Base-by-base conservation (phyloP, 192 early-diverging fungal genomes). In the Podila clonocystis region DNA sequence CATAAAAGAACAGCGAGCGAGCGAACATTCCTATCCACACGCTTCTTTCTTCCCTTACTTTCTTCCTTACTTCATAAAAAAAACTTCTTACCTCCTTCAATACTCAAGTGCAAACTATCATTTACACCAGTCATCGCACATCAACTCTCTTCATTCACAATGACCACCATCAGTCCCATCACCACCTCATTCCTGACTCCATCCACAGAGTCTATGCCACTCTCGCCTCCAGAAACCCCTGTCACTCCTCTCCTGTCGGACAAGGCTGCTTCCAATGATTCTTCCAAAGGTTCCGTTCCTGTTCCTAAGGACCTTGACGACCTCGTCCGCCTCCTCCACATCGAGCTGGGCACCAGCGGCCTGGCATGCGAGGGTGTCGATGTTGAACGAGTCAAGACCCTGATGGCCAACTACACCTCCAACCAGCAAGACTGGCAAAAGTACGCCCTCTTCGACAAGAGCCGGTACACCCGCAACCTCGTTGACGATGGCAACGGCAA, bases 401-500 rank as follows among this genome's bases (percentile, higher is more conserved):
- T 95, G 33, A 94, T 97, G 93, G 90, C 85, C 31, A 64, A 69
- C 24, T 95, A 95, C 76, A 82, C 68, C 19, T 91, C 92, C 17
- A 91, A 93, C 63, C 62, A 79, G 50, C 68, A 83, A 24, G 94
- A 97, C 78, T 97, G 95, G 95, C 48, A 67, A 5, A 87, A 92
- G 70, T 95, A 93, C 73, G 90, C 91, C 50, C 82, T 92, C 34
- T 94, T 93, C 82, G 93, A 95, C 58, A 86, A 85, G 11, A 85
- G 87, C 55, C 83, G 87, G 30, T 97, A 97, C 85, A 97, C 96
- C 30, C 91, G 95, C 59, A 96, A 95, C 76, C 86, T 96, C 13
- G 91, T 97, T 9, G 96, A 96, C 74, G 92, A 94, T 63, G 96
- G 96, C 33, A 96, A 96, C 74, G 96, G 95, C 75, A 91, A 93